These are phyloP conservation scores for Botrytis paeoniae DNA, from an alignment of 2,329 filamentous ascomycete species.

Conservation along the genomic window DNA sequence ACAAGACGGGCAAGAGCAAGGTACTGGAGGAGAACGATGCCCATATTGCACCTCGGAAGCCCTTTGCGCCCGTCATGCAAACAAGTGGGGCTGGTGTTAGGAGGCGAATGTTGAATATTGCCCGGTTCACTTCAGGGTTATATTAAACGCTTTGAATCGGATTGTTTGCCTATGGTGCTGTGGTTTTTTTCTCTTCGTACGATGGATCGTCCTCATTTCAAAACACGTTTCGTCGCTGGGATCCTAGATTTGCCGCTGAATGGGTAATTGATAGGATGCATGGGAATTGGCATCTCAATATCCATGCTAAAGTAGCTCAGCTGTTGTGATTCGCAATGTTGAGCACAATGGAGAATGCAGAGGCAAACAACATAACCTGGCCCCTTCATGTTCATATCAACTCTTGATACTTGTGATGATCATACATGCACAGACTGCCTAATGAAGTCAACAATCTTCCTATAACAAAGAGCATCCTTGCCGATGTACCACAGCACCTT, in stretches of 20 bases:
- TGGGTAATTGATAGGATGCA: not conserved
- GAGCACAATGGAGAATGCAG: not conserved
- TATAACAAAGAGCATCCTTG: not conserved
- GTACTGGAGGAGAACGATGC: not conserved
- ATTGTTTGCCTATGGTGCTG: not conserved
- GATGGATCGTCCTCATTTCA: not conserved
- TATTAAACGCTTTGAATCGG: not conserved
- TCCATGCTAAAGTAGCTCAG: not conserved
- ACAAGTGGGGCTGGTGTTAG: not conserved
- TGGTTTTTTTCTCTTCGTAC: not conserved
- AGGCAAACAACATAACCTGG: not conserved
- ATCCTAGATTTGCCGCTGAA: not conserved
- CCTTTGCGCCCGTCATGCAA: constrained; percentile 15
- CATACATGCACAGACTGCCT: not conserved
- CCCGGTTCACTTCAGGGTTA: not conserved
- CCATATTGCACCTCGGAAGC: not conserved
- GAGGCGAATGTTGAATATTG: not conserved
- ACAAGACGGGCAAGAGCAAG: not conserved
- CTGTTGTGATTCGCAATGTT: not conserved
- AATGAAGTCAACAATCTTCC: not conserved
- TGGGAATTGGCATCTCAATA: not conserved
- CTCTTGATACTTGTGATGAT: not conserved
- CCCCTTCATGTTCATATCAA: not conserved
- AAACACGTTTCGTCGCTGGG: not conserved
- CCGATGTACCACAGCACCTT: not conserved